phyloP scores from a whole-genome alignment of 2,329 filamentous ascomycete species.

The Aspergillus persii region DNA sequence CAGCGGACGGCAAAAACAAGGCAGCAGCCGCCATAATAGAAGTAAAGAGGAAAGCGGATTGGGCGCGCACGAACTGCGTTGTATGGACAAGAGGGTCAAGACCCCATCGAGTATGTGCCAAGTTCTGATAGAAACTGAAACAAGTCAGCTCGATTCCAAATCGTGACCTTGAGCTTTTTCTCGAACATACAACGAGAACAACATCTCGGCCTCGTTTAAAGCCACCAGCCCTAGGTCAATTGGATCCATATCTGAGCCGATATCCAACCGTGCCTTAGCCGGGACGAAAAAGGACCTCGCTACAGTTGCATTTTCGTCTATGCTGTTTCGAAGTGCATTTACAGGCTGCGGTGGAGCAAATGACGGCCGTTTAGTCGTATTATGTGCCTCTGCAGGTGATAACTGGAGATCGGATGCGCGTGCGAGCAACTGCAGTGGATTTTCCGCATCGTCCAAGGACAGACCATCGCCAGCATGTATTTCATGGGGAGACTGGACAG shows the following conservation, averaged over 20 bases:
- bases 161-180: not conserved
- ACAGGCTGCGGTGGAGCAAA: slow-evolving; percentile 38
- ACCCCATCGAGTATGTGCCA: slow-evolving; percentile 72
- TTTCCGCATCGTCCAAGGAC: slow-evolving; percentile 70
- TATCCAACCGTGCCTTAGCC: slow-evolving; percentile 61
- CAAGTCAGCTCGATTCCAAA: not conserved
- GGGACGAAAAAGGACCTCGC: slow-evolving; percentile 67
- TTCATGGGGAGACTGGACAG: slow-evolving; percentile 22
- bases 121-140: slow-evolving; percentile 63
- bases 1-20: slow-evolving; percentile 63
- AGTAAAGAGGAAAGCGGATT: slow-evolving; percentile 70
- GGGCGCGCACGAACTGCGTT: slow-evolving; percentile 61
- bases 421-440: slow-evolving; percentile 70
- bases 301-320: slow-evolving; percentile 9
- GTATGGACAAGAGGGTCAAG: slow-evolving; percentile 68
- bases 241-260: slow-evolving; percentile 64
- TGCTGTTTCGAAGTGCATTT: slow-evolving; percentile 27
- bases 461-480: slow-evolving; percentile 51
- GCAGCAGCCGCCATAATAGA: slow-evolving; percentile 68
- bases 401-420: slow-evolving; percentile 67
- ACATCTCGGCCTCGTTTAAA: slow-evolving; percentile 59
- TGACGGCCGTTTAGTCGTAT: slow-evolving; percentile 23
- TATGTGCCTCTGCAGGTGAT: slow-evolving; percentile 37
- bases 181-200: slow-evolving; percentile 62
- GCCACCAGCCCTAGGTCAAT: slow-evolving; percentile 69